Conservation (phyloP, 2,329 filamentous ascomycete genomes). For the Bipolaris zeicola region DNA sequence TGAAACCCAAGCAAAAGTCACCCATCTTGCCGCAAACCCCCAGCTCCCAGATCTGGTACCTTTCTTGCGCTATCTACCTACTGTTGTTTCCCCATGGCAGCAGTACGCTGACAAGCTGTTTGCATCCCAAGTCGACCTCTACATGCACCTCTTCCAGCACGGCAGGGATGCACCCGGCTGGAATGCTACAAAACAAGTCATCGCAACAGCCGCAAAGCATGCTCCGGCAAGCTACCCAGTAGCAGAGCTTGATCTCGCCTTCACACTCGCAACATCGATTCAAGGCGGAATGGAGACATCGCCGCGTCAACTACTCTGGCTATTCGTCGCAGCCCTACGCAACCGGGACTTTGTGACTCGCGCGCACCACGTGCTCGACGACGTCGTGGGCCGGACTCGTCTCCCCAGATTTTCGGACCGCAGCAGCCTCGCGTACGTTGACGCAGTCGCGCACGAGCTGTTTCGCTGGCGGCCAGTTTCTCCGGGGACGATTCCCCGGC, state of each 20-base stretch:
- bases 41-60: constrained; percentile 17
- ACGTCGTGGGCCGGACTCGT: constrained; percentile 11
- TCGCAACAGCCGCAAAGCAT: constrained; percentile 8
- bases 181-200: constrained; percentile 18
- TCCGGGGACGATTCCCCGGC: constrained; percentile 15
- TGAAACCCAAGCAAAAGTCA: constrained; percentile 10
- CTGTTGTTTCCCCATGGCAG: constrained; percentile 12
- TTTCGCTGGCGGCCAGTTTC: constrained; percentile 17
- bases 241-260: constrained; percentile 14
- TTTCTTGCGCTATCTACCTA: constrained; percentile 9
- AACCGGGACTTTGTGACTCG: constrained; percentile 3
- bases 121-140: constrained; percentile 12
- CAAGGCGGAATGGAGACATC: constrained; percentile 20
- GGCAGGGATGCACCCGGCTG: constrained; percentile 10
- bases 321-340: constrained; percentile 11
- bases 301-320: constrained; percentile 16
- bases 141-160: constrained; percentile 12
- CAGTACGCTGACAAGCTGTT: constrained; percentile 15
- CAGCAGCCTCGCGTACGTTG: constrained; percentile 9
- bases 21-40: constrained; percentile 15
- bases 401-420: constrained; percentile 12
- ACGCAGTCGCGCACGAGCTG: constrained; percentile 12
- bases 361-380: constrained; percentile 11
- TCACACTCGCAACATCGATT: constrained; percentile 17
- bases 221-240: constrained; percentile 2